Conservation (phyloP, 805 yeast genomes). For the Blastobotrys mokoenaii region DNA sequence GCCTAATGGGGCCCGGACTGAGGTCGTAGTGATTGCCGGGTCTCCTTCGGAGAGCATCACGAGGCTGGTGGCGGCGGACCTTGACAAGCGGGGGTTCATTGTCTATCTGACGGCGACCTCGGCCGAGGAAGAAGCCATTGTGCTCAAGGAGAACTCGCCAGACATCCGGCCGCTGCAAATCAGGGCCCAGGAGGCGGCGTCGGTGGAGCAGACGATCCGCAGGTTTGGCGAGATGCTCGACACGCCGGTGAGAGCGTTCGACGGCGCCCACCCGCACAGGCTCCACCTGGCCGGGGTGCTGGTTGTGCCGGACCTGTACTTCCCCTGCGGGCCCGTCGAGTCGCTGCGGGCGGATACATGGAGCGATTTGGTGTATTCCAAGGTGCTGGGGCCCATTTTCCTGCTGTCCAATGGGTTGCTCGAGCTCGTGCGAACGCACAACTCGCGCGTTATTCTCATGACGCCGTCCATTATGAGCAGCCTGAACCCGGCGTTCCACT, state of each 20-base stretch:
- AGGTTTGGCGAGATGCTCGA: constrained; percentile 41
- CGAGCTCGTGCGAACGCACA: constrained; percentile 42
- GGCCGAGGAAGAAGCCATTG: constrained; percentile 46
- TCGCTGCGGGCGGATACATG: constrained; percentile 43
- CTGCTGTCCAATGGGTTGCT: constrained; percentile 49
- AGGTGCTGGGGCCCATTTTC: constrained; percentile 41
- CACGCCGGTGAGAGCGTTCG: constrained; percentile 49
- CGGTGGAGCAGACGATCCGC: constrained; percentile 38
- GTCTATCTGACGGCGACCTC: constrained; percentile 66
- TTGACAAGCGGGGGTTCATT: constrained; percentile 72
- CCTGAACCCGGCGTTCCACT: constrained; percentile 52
- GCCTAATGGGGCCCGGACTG: constrained; percentile 63
- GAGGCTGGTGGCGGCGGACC: constrained; percentile 59
- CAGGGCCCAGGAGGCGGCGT: constrained; percentile 34
- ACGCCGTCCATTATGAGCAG: constrained; percentile 50
- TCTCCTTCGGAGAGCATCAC: constrained; percentile 70
- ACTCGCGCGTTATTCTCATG: constrained; percentile 42
- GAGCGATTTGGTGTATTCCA: constrained; percentile 38
- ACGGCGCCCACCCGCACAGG: constrained; percentile 47
- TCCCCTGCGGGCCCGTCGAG: constrained; percentile 62
- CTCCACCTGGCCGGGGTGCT: constrained; percentile 57
- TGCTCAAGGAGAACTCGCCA: constrained; percentile 44
- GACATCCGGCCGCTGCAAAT: constrained; percentile 64
- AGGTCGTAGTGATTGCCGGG: constrained; percentile 67
- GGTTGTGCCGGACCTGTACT: constrained; percentile 60